Evolutionary conservation across 768 basidiomycete genomes (phyloP).

Genomic region (Leccinellum rugosiceps): DNA sequence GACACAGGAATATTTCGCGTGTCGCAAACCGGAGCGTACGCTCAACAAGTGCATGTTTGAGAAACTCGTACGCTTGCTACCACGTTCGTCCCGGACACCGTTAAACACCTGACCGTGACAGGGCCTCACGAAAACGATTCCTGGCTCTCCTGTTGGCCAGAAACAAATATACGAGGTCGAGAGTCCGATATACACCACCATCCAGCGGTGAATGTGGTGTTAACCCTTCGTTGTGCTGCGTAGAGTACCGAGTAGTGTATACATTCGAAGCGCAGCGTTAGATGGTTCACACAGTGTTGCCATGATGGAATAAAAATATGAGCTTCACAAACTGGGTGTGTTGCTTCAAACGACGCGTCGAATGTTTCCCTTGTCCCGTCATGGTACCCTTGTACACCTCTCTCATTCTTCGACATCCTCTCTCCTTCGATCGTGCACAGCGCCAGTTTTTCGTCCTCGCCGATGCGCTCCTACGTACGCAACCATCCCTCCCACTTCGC

Average conservation of each 20-base stretch:
- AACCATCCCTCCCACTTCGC: conserved; percentile 11
- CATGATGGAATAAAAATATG: not conserved
- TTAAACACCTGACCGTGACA: conserved; percentile 29
- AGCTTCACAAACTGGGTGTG: no score
- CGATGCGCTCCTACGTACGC: conserved; percentile 12
- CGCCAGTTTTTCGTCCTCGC: not conserved
- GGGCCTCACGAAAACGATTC: conserved; percentile 91
- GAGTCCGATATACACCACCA: conserved; percentile 74
- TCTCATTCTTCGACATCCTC: not conserved
- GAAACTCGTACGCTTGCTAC: conserved; percentile 72
- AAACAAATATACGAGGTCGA: conserved; percentile 86
- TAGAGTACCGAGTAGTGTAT: conserved; percentile 16
- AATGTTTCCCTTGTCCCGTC: conserved; percentile 29
- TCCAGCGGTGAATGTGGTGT: conserved; percentile 66
- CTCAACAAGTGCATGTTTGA: conserved; percentile 96
- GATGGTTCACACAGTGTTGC: no score
- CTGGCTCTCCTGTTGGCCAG: conserved; percentile 79
- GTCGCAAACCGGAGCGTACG: conserved; percentile 82
- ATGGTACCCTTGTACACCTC: conserved; percentile 17
- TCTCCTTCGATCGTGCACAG: not conserved
- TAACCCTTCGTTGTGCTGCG: conserved; percentile 4
- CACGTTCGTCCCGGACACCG: not conserved
- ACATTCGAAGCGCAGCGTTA: not conserved
- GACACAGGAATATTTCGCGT: conserved; percentile 78
- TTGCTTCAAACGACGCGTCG: no score